phyloP scores from a whole-genome alignment of 148 eudicot genomes.

The Suaeda aralocaspica region DNA sequence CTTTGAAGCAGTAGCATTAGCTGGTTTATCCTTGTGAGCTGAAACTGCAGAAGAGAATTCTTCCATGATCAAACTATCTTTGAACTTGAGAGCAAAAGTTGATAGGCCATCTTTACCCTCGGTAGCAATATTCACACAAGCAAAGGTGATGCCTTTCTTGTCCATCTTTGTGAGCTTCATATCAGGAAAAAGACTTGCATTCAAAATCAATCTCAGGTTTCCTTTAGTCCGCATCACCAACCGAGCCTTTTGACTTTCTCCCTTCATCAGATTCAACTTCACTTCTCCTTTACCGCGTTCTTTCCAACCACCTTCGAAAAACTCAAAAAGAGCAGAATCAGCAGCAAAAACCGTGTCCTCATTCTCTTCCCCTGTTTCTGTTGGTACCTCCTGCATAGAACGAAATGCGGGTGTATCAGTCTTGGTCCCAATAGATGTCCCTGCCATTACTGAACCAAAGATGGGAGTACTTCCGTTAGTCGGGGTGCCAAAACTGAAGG shows the following conservation, averaged over 20 bases:
- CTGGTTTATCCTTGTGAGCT: slow-evolving; percentile 49
- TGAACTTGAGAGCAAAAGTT: slow-evolving; percentile 88
- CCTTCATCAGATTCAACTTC: slow-evolving; percentile 58
- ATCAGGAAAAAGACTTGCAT: slow-evolving; percentile 75
- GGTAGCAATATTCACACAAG: slow-evolving; percentile 67
- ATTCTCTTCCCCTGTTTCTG: slow-evolving; percentile 93
- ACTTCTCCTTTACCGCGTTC: slow-evolving; percentile 97
- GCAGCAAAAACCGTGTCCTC: slow-evolving; percentile 75
- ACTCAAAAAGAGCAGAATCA: slow-evolving; percentile 84
- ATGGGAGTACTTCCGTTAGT: slow-evolving; percentile 51
- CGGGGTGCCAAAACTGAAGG: slow-evolving; percentile 49
- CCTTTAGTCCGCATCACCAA: slow-evolving; percentile 87
- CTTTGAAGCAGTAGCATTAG: slow-evolving; percentile 27
- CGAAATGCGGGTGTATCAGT: slow-evolving; percentile 46
- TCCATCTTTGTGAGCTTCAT: slow-evolving; percentile 96
- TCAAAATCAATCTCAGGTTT: slow-evolving; percentile 78
- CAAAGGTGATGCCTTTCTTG: slow-evolving; percentile 87
- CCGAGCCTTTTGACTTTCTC: slow-evolving; percentile 63
- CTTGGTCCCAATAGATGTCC: slow-evolving; percentile 41
- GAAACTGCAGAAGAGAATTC: slow-evolving; percentile 57
- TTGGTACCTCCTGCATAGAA: slow-evolving; percentile 58
- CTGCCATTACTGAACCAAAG: slow-evolving; percentile 47
- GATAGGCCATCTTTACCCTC: slow-evolving; percentile 72
- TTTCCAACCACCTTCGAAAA: slow-evolving; percentile 79
- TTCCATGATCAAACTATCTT: slow-evolving; percentile 63